These are phyloP conservation scores for Mortierella sp. DNA, from an alignment of 371 early-diverging fungal species.

Conservation along the genomic window DNA sequence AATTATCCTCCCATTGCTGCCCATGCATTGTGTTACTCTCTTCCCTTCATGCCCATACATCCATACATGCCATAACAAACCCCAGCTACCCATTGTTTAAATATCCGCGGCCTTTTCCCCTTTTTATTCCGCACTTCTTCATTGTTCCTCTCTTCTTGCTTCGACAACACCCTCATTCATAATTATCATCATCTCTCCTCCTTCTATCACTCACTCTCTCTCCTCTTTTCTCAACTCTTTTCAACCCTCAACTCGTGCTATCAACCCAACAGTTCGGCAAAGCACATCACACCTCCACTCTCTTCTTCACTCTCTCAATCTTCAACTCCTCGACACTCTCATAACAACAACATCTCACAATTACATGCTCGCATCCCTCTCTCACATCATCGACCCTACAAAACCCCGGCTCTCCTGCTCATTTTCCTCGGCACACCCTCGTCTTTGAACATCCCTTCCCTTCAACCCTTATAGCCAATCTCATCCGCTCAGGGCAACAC, in stretches of 20 bases:
- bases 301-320: background rate
- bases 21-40: background rate
- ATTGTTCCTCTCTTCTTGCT: background rate
- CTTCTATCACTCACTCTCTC: background rate
- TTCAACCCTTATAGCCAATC: background rate
- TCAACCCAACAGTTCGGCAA: constrained; percentile 1
- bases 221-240: background rate
- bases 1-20: background rate
- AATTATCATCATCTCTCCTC: constrained; percentile 4
- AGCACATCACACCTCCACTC: background rate
- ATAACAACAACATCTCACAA: background rate
- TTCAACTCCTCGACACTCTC: background rate
- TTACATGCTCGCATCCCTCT: background rate
- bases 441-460: background rate
- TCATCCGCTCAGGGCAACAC: background rate
- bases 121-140: background rate
- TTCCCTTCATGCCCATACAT: background rate
- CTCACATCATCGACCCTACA: background rate
- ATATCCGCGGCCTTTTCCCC: background rate
- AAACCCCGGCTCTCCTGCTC: background rate
- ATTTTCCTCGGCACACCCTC: background rate
- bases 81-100: background rate
- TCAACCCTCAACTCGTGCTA: background rate
- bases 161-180: background rate
- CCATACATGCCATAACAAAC: background rate